Evolutionary conservation across 2,329 filamentous ascomycete species (phyloP).

Genomic region (Simplicillium aogashimaense): DNA sequence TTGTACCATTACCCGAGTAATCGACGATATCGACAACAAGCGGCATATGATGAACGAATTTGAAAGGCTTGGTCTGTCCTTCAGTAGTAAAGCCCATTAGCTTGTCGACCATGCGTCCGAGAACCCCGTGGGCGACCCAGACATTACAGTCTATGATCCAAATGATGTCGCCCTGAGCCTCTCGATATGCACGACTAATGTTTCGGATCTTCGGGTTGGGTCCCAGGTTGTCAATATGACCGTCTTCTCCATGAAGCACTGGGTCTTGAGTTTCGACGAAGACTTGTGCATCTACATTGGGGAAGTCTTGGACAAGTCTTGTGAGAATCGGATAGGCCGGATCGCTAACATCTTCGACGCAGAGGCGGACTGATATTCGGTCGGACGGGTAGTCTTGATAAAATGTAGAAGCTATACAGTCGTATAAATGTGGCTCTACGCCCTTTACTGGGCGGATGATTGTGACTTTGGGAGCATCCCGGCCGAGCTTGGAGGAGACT

Average conservation of each 20-base stretch:
- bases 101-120: constrained; percentile 81
- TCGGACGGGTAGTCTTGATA: constrained; percentile 68
- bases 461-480: constrained; percentile 68
- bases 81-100: constrained; percentile 56
- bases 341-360: constrained; percentile 65
- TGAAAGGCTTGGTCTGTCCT: constrained; percentile 54
- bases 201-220: constrained; percentile 99
- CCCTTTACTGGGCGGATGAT: constrained; percentile 91
- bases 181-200: constrained; percentile 84
- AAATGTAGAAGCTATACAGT: constrained; percentile 83
- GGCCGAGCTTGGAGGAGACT: constrained; percentile 37
- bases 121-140: constrained; percentile 73
- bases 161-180: constrained; percentile 77
- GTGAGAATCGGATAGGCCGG: constrained; percentile 67
- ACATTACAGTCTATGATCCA: constrained; percentile 98
- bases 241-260: constrained; percentile 44
- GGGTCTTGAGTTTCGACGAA: constrained; percentile 78
- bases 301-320: constrained; percentile 63
- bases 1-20: constrained; percentile 11
- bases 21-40: constrained; percentile 66
- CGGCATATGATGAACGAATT: constrained; percentile 92
- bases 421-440: constrained; percentile 79
- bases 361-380: constrained; percentile 73
- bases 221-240: constrained; percentile 53
- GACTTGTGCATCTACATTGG: constrained; percentile 58